Conservation (phyloP, 306 rosid genomes). For the Lablab purpureus region DNA sequence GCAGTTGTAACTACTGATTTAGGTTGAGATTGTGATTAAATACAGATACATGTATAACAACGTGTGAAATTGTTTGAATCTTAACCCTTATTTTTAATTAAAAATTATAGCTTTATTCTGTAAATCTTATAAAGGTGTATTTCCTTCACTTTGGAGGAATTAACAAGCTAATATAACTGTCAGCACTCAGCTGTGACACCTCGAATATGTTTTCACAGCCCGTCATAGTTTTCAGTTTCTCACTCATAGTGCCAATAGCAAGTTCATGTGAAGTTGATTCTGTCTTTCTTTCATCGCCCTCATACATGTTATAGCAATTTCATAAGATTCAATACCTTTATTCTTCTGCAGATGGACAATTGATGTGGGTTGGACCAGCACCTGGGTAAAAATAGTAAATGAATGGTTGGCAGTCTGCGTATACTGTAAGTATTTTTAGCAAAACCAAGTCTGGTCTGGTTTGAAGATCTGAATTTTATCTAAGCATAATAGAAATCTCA, state of each 20-base stretch:
- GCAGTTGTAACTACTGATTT: too few species aligned
- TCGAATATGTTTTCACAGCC: background rate
- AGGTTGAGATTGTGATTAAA: too few species aligned
- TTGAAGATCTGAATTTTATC: slow-evolving; percentile 20
- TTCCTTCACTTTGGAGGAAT: background rate
- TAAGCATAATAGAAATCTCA: slow-evolving; percentile 1
- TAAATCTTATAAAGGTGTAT: background rate
- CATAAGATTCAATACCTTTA: slow-evolving; percentile 1
- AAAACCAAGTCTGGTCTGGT: background rate
- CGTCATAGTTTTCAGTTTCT: background rate
- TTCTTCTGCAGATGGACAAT: slow-evolving; percentile 83
- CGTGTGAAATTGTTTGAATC: too few species aligned
- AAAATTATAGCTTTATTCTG: background rate
- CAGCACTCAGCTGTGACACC: slow-evolving; percentile 9
- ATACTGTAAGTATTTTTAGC: slow-evolving; percentile 64
- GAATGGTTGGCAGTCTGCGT: slow-evolving; percentile 99
- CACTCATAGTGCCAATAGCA: slow-evolving; percentile 14
- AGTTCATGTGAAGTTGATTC: slow-evolving; percentile 10
- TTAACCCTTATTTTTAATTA: background rate
- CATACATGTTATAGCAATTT: slow-evolving; percentile 21
- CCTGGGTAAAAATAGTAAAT: slow-evolving; percentile 96
- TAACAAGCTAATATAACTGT: slow-evolving; percentile 2
- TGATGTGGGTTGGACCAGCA: slow-evolving; percentile 99
- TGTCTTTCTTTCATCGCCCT: background rate
- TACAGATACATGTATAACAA: too few species aligned